Conservation (phyloP, 805 yeast species). For the Dipodascopsis uninucleata region DNA sequence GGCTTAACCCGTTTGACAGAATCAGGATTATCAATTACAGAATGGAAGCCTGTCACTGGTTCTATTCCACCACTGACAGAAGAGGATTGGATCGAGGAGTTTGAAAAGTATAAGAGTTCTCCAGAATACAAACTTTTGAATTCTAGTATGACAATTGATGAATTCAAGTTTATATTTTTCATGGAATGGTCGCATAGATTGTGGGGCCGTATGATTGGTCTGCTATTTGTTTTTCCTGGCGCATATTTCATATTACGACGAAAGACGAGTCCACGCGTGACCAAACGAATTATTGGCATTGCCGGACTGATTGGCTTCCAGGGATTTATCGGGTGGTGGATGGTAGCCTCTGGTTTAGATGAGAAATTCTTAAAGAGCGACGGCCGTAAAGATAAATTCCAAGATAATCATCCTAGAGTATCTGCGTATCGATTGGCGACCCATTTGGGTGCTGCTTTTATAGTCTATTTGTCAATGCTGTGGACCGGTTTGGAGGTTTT, state of each 20-base stretch:
- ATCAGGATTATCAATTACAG: constrained; percentile 92
- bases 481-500: constrained; percentile 85
- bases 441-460: constrained; percentile 89
- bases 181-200: constrained; percentile 98
- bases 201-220: constrained; percentile 88
- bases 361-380: constrained; percentile 71
- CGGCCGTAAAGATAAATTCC: constrained; percentile 44
- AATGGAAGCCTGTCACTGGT: constrained; percentile 98
- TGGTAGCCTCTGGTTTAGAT: constrained; percentile 94
- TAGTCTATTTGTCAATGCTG: constrained; percentile 81
- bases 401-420: constrained; percentile 76
- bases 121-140: constrained; percentile 91
- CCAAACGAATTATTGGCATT: constrained; percentile 64
- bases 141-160: constrained; percentile 83
- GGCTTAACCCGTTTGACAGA: constrained; percentile 95
- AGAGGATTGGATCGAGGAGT: constrained; percentile 82
- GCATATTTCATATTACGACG: constrained; percentile 68
- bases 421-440: constrained; percentile 92
- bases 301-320: constrained; percentile 81
- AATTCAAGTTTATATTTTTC: constrained; percentile 87
- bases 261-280: constrained; percentile 63
- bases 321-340: constrained; percentile 99
- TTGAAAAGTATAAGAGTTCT: constrained; percentile 70
- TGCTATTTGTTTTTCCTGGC: constrained; percentile 79
- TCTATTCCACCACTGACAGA: constrained; percentile 81